phyloP scores from a whole-genome alignment of 768 basidiomycete species.

The Mycena filopes region DNA sequence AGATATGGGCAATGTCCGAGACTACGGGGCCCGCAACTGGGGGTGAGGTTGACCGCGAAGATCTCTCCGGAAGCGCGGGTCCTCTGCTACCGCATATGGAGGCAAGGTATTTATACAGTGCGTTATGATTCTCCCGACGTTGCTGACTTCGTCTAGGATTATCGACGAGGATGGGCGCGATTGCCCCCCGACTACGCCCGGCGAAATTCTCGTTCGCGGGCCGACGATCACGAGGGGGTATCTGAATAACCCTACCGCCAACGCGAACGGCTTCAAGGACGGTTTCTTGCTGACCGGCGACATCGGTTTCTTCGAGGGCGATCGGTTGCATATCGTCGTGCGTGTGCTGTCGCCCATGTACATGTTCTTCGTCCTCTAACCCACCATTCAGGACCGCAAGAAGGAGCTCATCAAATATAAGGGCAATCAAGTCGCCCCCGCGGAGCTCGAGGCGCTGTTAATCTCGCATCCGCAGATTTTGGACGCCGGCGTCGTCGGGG shows the following conservation, averaged over 20 bases:
- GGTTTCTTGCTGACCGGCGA: constrained; percentile 33
- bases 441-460: constrained; percentile 45
- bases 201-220: constrained; percentile 21
- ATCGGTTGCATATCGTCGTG: constrained; percentile 25
- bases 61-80: constrained; percentile 18
- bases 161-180: constrained; percentile 21
- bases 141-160: not conserved
- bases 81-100: not conserved
- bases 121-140: not conserved
- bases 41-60: constrained; percentile 3
- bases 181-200: constrained; percentile 18
- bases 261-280: constrained; percentile 22
- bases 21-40: constrained; percentile 15
- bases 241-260: constrained; percentile 27
- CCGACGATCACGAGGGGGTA: constrained; percentile 32
- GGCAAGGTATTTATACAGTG: constrained; percentile 3
- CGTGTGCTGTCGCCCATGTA: not conserved
- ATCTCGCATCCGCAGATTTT: constrained; percentile 39
- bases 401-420: constrained; percentile 36
- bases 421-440: constrained; percentile 43
- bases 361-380: too few species aligned
- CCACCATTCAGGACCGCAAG: constrained; percentile 36
- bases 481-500: constrained; percentile 43
- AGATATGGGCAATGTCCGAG: constrained; percentile 25
- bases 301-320: constrained; percentile 22